Conservation (phyloP, 164 flowering plant genomes). For the Amborella trichopoda region DNA sequence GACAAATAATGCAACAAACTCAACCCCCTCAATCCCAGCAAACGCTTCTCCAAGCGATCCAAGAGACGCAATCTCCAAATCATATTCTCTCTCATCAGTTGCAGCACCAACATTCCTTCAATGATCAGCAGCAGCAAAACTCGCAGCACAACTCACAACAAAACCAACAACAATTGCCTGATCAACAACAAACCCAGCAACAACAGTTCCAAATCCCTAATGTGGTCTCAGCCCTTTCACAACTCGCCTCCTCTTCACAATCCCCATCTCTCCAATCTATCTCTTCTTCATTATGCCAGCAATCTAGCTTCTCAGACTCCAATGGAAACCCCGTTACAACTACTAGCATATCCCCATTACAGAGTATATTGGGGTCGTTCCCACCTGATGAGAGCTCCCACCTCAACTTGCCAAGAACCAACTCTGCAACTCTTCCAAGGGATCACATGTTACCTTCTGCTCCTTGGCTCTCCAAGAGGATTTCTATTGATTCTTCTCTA, state of each 20-base stretch:
- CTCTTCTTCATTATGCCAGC: constrained; percentile 51
- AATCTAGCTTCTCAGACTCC: constrained; percentile 45
- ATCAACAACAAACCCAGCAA: constrained; percentile 18
- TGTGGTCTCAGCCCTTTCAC: constrained; percentile 32
- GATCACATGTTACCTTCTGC: constrained; percentile 32
- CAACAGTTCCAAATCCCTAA: constrained; percentile 23
- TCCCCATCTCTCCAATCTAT: constrained; percentile 38
- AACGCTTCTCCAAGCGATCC: constrained; percentile 33
- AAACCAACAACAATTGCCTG: constrained; percentile 22
- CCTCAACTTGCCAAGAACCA: constrained; percentile 38
- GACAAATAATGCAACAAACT: constrained; percentile 52
- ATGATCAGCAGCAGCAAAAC: constrained; percentile 6
- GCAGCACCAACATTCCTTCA: constrained; percentile 16
- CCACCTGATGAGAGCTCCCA: constrained; percentile 58
- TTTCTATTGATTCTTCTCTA: constrained; percentile 44
- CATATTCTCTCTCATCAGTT: constrained; percentile 29
- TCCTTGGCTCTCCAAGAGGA: constrained; percentile 53
- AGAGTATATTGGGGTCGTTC: constrained; percentile 55
- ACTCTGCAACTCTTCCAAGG: too few relatives aligned
- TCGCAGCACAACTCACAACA: constrained; percentile 3
- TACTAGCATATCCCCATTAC: constrained; percentile 47
- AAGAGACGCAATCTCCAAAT: constrained; percentile 29
- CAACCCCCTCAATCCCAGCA: constrained; percentile 38
- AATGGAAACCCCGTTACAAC: constrained; percentile 35
- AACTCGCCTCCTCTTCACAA: constrained; percentile 37